These are phyloP conservation scores for Parmelia sp. DNA, from an alignment of 495 filamentous ascomycete genomes.

Conservation along the genomic window DNA sequence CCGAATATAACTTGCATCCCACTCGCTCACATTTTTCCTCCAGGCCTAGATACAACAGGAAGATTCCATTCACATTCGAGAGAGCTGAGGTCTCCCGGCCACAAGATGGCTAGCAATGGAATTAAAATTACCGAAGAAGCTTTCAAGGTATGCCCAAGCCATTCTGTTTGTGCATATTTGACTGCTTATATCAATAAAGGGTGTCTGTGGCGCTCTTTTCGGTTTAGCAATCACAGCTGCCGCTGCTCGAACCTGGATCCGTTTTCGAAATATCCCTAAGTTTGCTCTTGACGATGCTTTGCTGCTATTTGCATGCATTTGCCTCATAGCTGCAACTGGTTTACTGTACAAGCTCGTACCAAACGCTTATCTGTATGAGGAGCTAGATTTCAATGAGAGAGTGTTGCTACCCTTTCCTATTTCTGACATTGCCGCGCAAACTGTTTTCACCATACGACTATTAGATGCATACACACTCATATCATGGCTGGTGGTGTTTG, in stretches of 20 bases:
- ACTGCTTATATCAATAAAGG: not conserved
- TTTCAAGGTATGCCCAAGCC: not conserved
- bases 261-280: not conserved
- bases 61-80: too few relatives aligned
- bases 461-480: conserved; percentile 4
- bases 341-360: conserved; percentile 1
- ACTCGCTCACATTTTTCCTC: too few relatives aligned
- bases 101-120: not conserved
- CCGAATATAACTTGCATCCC: too few relatives aligned
- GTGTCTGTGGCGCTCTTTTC: conserved; percentile 5
- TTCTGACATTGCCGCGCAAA: not conserved
- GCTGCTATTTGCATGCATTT: conserved; percentile 15
- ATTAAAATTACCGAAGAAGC: not conserved
- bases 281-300: conserved; percentile 10
- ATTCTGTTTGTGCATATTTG: not conserved
- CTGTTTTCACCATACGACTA: not conserved
- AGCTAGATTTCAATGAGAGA: not conserved
- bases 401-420: not conserved
- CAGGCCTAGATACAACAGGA: too few relatives aligned
- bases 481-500: conserved; percentile 18
- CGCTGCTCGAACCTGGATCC: conserved; percentile 9
- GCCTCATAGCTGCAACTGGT: conserved; percentile 6
- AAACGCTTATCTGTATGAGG: not conserved
- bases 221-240: conserved; percentile 7
- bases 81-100: too few relatives aligned